Conservation (phyloP, 169 alveolate species). For the Perkinsus marinus region DNA sequence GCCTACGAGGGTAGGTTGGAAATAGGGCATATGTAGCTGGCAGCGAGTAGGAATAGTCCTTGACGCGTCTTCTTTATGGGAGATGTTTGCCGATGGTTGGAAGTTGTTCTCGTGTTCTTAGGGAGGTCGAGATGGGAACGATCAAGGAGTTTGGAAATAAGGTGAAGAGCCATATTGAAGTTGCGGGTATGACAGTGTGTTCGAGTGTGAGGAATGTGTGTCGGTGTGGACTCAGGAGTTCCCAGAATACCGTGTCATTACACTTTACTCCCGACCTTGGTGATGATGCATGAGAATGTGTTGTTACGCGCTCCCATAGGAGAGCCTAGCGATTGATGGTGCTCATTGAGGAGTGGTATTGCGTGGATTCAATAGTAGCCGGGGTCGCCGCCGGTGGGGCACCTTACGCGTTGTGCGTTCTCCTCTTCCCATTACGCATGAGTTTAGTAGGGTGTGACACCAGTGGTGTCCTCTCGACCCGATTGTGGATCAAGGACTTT, state of each 20-base stretch:
- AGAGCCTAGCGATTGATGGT: neutral
- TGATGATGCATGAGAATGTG: neutral
- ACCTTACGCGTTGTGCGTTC: too few species aligned
- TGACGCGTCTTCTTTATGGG: neutral
- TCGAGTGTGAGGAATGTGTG: neutral
- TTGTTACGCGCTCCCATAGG: neutral
- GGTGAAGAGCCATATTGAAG: neutral
- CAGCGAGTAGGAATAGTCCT: too few species aligned
- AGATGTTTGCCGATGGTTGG: neutral
- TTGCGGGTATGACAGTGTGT: neutral
- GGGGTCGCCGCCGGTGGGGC: too few species aligned
- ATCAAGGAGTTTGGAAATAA: neutral
- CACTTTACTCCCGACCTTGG: neutral
- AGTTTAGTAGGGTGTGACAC: too few species aligned
- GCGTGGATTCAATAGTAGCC: too few species aligned
- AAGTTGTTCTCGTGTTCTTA: neutral
- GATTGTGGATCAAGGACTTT: too few species aligned
- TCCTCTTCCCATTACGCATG: too few species aligned
- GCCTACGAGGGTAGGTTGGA: too few species aligned
- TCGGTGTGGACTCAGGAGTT: neutral
- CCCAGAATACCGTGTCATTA: neutral
- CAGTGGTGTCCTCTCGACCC: too few species aligned
- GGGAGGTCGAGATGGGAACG: neutral
- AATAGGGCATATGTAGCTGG: too few species aligned
- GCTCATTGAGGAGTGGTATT: too few species aligned